A percentile compares a stretch with the other conserved stretches of the same genome.
Evolutionary conservation across 2,329 filamentous ascomycete species (phyloP).

Genomic region (Colletotrichum graminicola): DNA sequence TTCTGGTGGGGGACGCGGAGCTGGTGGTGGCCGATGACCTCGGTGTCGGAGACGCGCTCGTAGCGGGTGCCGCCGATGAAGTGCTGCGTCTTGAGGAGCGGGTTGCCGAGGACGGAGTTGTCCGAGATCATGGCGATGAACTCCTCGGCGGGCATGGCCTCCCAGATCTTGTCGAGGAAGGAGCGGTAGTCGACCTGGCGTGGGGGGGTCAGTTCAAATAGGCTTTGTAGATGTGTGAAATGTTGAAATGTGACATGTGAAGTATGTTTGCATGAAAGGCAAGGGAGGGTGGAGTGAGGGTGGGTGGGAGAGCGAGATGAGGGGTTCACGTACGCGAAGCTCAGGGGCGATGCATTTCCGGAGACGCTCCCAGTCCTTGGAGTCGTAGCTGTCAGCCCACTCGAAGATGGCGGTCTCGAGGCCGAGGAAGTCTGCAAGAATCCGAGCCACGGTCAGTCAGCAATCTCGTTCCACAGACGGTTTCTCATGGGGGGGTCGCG

Average conservation of each 20-base stretch:
- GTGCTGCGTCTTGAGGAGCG: slow-evolving; percentile 73
- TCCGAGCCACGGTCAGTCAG: slow-evolving; percentile 52
- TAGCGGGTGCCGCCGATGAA: slow-evolving; percentile 71
- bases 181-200: slow-evolving; percentile 77
- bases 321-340: slow-evolving; percentile 62
- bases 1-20: slow-evolving; percentile 72
- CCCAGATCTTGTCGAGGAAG: slow-evolving; percentile 71
- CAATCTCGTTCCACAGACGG: too few relatives aligned
- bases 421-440: slow-evolving; percentile 60
- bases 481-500: slow-evolving; percentile 53
- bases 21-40: slow-evolving; percentile 71
- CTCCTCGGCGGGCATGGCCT: slow-evolving; percentile 71
- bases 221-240: neutral
- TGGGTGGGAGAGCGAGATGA: too few relatives aligned
- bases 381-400: slow-evolving; percentile 75
- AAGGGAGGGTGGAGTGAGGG: too few relatives aligned
- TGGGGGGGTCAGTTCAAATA: slow-evolving; percentile 6
- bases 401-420: slow-evolving; percentile 65
- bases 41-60: slow-evolving; percentile 68
- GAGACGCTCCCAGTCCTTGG: slow-evolving; percentile 73
- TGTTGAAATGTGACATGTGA: too few relatives aligned
- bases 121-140: slow-evolving; percentile 71
- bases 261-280: neutral
- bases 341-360: slow-evolving; percentile 64
- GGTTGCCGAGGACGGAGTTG: slow-evolving; percentile 69